Conservation (phyloP, 192 early-diverging fungal genomes). For the Chytriomyces hyalinus region DNA sequence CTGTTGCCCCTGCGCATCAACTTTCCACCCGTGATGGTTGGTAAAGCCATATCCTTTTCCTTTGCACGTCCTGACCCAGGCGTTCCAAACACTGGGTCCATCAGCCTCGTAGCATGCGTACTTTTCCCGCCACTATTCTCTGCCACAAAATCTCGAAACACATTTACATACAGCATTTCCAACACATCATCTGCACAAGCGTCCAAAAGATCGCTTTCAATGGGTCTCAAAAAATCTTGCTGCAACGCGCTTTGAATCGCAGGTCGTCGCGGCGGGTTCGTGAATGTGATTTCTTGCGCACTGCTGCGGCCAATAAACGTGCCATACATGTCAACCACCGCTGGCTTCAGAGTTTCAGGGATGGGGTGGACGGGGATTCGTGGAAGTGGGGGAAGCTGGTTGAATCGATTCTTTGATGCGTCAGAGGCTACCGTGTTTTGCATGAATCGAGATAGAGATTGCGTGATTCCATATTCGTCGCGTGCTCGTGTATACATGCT, state of each 20-base stretch:
- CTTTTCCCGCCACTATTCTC: constrained; percentile 4
- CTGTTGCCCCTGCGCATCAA: neutral
- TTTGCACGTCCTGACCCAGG: neutral
- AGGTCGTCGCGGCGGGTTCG: neutral
- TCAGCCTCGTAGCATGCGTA: neutral
- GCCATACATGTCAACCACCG: neutral
- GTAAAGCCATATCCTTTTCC: neutral
- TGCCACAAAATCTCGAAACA: constrained; percentile 15
- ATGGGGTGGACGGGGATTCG: neutral
- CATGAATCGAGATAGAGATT: constrained; percentile 7
- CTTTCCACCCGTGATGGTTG: neutral
- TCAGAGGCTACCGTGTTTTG: neutral
- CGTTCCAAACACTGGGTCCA: too few species aligned
- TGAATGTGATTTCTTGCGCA: constrained; percentile 1
- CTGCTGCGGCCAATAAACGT: constrained; percentile 3
- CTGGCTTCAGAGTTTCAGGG: neutral
- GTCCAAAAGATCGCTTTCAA: constrained; percentile 22
- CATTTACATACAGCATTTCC: constrained; percentile 2
- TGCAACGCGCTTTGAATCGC: constrained; percentile 9
- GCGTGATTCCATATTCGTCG: constrained; percentile 11
- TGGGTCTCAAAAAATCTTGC: constrained; percentile 1
- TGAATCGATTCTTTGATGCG: neutral
- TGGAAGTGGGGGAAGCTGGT: neutral
- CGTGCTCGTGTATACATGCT: neutral
- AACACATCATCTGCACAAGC: constrained; percentile 23